Conservation (phyloP, 2,329 filamentous ascomycete genomes). For the Xylariaceae sp. region DNA sequence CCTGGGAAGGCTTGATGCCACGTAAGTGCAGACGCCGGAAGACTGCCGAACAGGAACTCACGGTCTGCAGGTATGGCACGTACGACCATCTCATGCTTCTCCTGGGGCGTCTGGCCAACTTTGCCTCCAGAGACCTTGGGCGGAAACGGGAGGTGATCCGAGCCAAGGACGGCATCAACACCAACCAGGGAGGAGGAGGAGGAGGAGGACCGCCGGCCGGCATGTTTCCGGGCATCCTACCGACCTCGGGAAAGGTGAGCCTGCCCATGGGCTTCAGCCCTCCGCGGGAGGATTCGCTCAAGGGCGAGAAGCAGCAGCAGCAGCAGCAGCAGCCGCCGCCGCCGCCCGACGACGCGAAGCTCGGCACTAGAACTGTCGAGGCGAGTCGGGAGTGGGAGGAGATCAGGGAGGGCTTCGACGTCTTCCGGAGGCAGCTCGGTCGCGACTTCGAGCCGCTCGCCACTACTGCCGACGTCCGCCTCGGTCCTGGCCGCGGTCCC, state of each 20-base stretch:
- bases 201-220: constrained; percentile 36
- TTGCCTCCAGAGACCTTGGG: constrained; percentile 66
- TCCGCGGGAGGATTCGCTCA: constrained; percentile 34
- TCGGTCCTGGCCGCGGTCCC: too few relatives aligned
- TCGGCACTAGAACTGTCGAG: constrained; percentile 57
- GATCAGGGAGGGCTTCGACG: constrained; percentile 63
- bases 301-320: constrained; percentile 27
- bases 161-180: constrained; percentile 48
- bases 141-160: constrained; percentile 67
- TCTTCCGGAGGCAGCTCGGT: constrained; percentile 59
- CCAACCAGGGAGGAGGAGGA: too few relatives aligned
- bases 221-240: constrained; percentile 49
- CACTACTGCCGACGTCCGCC: too few relatives aligned
- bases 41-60: constrained; percentile 14
- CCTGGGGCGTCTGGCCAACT: constrained; percentile 71
- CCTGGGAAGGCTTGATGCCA: constrained; percentile 66
- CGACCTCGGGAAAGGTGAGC: constrained; percentile 40
- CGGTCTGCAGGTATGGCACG: constrained; percentile 63
- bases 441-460: constrained; percentile 69
- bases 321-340: too few relatives aligned
- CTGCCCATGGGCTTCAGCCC: constrained; percentile 49
- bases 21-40: constrained; percentile 37
- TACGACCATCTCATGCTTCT: constrained; percentile 83
- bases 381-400: constrained; percentile 72
- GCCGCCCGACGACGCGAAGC: constrained; percentile 50